A percentile compares a stretch with the other conserved stretches of the same genome.
Evolutionary conservation across 1,139 yeast genomes (phyloP).

Genomic region (Wickerhamomyces sp.): DNA sequence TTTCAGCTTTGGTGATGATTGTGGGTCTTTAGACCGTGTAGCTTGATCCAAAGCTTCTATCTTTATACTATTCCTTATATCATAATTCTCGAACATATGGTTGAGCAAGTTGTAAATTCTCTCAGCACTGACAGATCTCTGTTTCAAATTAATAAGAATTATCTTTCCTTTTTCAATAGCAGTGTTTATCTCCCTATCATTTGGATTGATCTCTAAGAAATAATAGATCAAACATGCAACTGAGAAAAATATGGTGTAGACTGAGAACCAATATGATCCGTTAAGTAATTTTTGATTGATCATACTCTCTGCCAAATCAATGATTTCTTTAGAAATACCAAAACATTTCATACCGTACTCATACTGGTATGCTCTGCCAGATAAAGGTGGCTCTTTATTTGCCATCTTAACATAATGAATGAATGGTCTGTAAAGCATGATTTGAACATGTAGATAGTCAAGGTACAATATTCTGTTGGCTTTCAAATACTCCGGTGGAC

Average conservation of each 20-base stretch:
- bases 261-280: constrained; percentile 89
- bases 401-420: constrained; percentile 45
- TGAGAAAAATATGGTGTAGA: constrained; percentile 81
- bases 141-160: constrained; percentile 61
- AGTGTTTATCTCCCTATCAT: constrained; percentile 45
- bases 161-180: constrained; percentile 73
- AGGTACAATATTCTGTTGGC: constrained; percentile 64
- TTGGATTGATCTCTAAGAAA: constrained; percentile 59
- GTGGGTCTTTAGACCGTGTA: no score
- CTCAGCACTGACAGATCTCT: constrained; percentile 65
- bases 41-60: constrained; percentile 14
- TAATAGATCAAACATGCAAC: constrained; percentile 79
- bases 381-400: constrained; percentile 19
- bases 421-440: constrained; percentile 68
- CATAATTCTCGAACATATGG: constrained; percentile 70
- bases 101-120: constrained; percentile 72
- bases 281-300: constrained; percentile 61
- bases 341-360: constrained; percentile 78
- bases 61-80: constrained; percentile 53
- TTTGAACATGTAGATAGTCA: constrained; percentile 63
- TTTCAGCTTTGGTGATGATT: constrained; percentile 1
- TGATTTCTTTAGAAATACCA: constrained; percentile 74
- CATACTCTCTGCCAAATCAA: constrained; percentile 73
- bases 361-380: constrained; percentile 32
- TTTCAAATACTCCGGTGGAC: constrained; percentile 40